A percentile compares a stretch with the other conserved stretches of the same genome.
Evolutionary conservation across 495 filamentous ascomycete genomes (phyloP).

Genomic region (Xylaria intraflava): DNA sequence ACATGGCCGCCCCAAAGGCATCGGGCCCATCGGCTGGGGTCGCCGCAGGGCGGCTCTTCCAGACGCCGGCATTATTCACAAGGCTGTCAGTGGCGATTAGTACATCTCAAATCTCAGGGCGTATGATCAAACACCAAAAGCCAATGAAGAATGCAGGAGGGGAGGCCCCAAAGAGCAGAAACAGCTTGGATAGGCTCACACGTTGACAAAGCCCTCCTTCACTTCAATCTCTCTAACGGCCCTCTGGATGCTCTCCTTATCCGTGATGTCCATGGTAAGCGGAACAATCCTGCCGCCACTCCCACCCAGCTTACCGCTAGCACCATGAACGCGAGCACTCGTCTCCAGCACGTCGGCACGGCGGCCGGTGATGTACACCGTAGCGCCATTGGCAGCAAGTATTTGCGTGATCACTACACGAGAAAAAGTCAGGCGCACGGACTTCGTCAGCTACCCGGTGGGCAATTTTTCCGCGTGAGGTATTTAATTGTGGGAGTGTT

Average conservation of each 20-base stretch:
- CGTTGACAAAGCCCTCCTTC: conserved; percentile 58
- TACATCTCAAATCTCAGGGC: no score
- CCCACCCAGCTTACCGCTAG: conserved; percentile 24
- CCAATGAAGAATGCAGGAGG: no score
- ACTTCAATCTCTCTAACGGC: conserved; percentile 57
- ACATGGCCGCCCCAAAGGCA: conserved; percentile 19
- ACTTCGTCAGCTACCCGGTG: background rate
- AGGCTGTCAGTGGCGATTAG: no score
- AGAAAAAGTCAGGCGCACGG: background rate
- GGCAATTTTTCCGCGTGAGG: background rate
- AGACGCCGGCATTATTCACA: conserved; percentile 74
- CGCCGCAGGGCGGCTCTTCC: conserved; percentile 30
- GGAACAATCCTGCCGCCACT: conserved; percentile 40
- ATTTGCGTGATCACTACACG: conserved; percentile 65
- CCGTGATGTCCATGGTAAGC: conserved; percentile 67
- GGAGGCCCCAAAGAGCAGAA: background rate
- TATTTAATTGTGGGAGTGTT: background rate
- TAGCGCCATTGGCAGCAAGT: conserved; percentile 71
- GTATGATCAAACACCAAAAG: no score
- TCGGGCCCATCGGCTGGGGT: conserved; percentile 16
- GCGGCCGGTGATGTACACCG: conserved; percentile 76
- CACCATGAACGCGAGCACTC: conserved; percentile 36
- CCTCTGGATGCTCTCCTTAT: conserved; percentile 59
- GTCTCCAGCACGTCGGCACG: conserved; percentile 50
- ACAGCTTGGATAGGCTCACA: conserved; percentile 50